Base-by-base conservation (phyloP, 1,284 basidiomycete species). In the Cryptococcus sp. region DNA sequence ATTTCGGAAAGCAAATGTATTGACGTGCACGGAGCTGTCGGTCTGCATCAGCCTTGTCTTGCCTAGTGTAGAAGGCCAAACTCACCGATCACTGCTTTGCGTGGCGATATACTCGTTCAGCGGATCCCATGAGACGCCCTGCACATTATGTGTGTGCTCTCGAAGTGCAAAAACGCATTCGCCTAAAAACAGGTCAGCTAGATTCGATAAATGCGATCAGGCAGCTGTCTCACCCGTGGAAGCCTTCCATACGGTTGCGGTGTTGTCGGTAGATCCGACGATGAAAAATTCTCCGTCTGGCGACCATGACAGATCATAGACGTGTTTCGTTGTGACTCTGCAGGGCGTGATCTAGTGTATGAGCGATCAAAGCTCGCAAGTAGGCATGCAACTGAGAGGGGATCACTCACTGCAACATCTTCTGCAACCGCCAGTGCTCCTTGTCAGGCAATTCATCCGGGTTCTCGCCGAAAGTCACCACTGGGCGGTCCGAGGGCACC, bases 281-380 rank as follows among this genome's bases (percentile, higher is more conserved):
- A 98, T 85, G 58, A 99, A 84, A 64, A 91, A 94, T 67, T 95
- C 91, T 47, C 94, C 93, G 23, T 89, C 88, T 0, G 96, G 96
- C 63, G 91, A 93, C 95, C 95, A 99, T 0, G 93, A 91, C 46
- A 99, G 82, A 76, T 99, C 95, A 75, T 99, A 98, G 13, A 99
- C 92, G 76, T 98, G 93, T 84, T 93, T 92, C 15, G 86, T 87
- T 1, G 90, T 91, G 11, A 77, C 76, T 54, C 78, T 79, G 53
- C 20, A 22, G 45, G 19, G 25, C 38, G 43, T 59, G n/a, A 60
- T 50, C 40, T 23, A 19, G 20, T 5, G 26, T 13, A 17, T 46
- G 26, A 29, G 26, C 26, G 4, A 10, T 29, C 10, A 29, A 29
- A 29, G 26, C 26, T 10, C 4, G 10, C 26, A 29, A 29, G 10